Evolutionary conservation across 2,329 filamentous ascomycete species (phyloP).

Genomic region (Blumeriella jaapii): DNA sequence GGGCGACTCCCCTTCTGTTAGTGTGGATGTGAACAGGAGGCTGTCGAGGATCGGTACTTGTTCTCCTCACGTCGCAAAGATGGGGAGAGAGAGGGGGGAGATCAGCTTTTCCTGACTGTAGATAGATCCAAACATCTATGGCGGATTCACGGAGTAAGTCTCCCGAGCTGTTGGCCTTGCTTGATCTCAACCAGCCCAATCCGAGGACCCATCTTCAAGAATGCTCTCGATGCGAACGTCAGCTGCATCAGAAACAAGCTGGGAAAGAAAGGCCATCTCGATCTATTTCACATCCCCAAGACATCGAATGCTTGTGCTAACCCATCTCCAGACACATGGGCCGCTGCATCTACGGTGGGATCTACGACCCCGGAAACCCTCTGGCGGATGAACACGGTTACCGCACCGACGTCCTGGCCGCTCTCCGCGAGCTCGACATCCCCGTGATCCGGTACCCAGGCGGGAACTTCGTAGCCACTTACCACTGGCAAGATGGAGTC

Average conservation of each 20-base stretch:
- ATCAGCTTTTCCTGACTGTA: neutral
- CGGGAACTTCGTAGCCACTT: constrained; percentile 75
- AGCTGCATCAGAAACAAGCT: too few relatives aligned
- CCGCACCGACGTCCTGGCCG: constrained; percentile 65
- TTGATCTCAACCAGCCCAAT: neutral
- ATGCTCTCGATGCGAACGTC: too few relatives aligned
- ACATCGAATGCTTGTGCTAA: too few relatives aligned
- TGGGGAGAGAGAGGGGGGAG: neutral
- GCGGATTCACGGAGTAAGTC: constrained; percentile 69
- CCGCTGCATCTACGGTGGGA: constrained; percentile 76
- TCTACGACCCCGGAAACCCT: constrained; percentile 66
- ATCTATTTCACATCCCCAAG: too few relatives aligned
- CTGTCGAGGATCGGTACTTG: constrained; percentile 49
- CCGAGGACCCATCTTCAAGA: too few relatives aligned
- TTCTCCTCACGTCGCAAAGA: neutral
- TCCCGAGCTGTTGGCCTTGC: neutral
- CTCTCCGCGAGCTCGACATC: constrained; percentile 60
- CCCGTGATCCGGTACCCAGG: constrained; percentile 74
- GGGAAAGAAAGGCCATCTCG: too few relatives aligned
- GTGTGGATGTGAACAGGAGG: constrained; percentile 50
- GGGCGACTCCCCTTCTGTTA: constrained; percentile 49
- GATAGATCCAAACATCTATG: constrained; percentile 64
- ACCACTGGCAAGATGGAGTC: constrained; percentile 75
- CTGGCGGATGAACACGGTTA: constrained; percentile 67
- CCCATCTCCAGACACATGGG: constrained; percentile 81